Base-by-base conservation (phyloP, 2,329 filamentous ascomycete species). In the Apiospora marii region DNA sequence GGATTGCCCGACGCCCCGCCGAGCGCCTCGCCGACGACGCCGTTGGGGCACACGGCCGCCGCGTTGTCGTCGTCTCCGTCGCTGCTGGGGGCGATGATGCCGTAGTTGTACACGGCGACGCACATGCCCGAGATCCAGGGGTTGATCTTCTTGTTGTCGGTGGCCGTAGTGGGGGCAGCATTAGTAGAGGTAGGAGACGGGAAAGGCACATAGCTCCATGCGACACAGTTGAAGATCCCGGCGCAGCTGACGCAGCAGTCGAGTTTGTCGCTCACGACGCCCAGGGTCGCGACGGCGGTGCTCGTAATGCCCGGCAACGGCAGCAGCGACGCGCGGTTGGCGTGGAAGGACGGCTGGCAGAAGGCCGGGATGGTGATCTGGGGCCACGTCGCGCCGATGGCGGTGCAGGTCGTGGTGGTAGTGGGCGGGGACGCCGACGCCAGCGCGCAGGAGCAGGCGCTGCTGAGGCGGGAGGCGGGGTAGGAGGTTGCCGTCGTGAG, bases 161-260 rank as follows among this genome's bases (percentile, higher is more conserved):
- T 51, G 12, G 16, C 10, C 5, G 3, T 41, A 12, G 13, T 37
- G 10, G 13, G 12, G 8, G 6, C 41, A 22, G 41, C 41, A 10
- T 8, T 41, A 8, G 34, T 12, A 30, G 51, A 24, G 24, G 53
- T 37, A 6, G 53, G 53, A 61, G 53, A 61, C 6, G 53, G 30
- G 30, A 37, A 61, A 14, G 68, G 68, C 16, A 37, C 44, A 19
- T 51, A 70, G 14, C 43, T 41, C 68, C 68, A 70, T 16, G 68
- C 68, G 30, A 70, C 27, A 46, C 68, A 70, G 68, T 70, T 51
- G 48, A 34, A 70, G 44, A 70, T 41, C 5, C 46, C 68, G 14
- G 68, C 68, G 46, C 68, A 70, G 24, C 68, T 46, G 43, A 41
- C 68, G 48, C 68, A 70, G 68, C 68, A 70, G 10, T 70, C 68